Evolutionary conservation across 192 early-diverging fungal genomes (phyloP).

Genomic region (Chytriomyces confervae): DNA sequence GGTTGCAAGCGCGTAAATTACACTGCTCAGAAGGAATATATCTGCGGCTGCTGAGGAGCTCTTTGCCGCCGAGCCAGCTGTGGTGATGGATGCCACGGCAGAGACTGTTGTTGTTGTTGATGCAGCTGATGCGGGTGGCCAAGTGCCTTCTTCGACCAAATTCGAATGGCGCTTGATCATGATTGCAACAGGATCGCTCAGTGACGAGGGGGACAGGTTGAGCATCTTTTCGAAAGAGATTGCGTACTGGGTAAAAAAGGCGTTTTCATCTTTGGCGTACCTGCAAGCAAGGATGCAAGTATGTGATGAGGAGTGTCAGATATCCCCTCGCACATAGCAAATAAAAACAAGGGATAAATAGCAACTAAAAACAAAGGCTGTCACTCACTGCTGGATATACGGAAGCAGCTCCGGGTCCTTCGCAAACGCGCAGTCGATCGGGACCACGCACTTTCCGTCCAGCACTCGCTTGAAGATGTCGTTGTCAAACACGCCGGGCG

Average conservation of each 20-base stretch:
- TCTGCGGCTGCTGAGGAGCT: too few species aligned
- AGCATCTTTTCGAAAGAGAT: constrained; percentile 38
- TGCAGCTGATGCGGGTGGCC: neutral
- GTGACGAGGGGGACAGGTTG: neutral
- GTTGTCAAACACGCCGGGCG: constrained; percentile 50
- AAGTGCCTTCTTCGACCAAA: neutral
- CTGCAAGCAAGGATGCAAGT: neutral
- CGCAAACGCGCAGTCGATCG: constrained; percentile 39
- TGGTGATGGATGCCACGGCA: neutral
- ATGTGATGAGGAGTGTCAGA: neutral
- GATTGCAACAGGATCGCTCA: constrained; percentile 7
- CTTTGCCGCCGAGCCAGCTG: neutral
- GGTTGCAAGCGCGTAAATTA: too few species aligned
- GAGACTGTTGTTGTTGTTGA: neutral
- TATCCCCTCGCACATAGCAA: neutral
- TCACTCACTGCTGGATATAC: constrained; percentile 3
- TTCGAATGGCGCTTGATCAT: constrained; percentile 6
- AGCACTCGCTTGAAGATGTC: constrained; percentile 44
- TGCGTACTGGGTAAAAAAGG: constrained; percentile 44
- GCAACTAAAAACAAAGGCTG: constrained; percentile 1
- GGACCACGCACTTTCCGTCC: constrained; percentile 35
- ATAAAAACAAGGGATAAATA: neutral
- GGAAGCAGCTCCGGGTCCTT: constrained; percentile 33
- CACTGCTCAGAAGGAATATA: too few species aligned
- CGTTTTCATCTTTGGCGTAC: constrained; percentile 30